Percentiles rank a stretch among this genome's conserved stretches.
Conservation (phyloP, 2,329 filamentous ascomycete genomes). For the Pseudocercospora fijiensis region DNA sequence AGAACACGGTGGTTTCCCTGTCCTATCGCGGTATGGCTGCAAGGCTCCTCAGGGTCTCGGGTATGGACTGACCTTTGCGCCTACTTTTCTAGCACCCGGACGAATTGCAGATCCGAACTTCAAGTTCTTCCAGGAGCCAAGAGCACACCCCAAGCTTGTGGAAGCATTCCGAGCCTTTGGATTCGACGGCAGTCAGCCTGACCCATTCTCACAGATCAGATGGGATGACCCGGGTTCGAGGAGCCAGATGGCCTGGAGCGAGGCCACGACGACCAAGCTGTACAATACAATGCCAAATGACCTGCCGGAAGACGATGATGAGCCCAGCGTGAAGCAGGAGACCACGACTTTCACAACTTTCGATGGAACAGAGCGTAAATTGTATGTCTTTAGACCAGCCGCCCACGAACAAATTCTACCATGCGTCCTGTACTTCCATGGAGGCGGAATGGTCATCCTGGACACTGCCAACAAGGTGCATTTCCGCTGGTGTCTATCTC, state of each 20-base stretch:
- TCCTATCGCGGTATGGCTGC: background rate
- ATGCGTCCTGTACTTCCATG: constrained; percentile 34
- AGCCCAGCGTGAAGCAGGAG: constrained; percentile 22
- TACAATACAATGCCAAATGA: constrained; percentile 79
- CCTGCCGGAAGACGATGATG: constrained; percentile 22
- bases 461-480: constrained; percentile 29
- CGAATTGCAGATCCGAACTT: constrained; percentile 29
- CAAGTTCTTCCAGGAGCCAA: constrained; percentile 29
- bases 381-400: constrained; percentile 24
- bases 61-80: background rate
- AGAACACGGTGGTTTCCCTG: background rate
- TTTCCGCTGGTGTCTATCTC: constrained; percentile 30
- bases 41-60: background rate
- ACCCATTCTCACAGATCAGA: constrained; percentile 21
- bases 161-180: constrained; percentile 26
- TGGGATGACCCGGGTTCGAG: constrained; percentile 22
- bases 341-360: constrained; percentile 24
- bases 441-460: constrained; percentile 34
- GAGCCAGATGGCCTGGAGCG: constrained; percentile 24
- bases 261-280: constrained; percentile 47
- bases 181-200: constrained; percentile 24
- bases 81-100: constrained; percentile 13
- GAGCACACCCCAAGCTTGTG: constrained; percentile 30
- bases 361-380: constrained; percentile 29
- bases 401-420: constrained; percentile 24